Evolutionary conservation across 768 basidiomycete species (phyloP), one percentile per base, ranked within the genome.

Genomic region (Pilatotrama ljubarskyi): DNA sequence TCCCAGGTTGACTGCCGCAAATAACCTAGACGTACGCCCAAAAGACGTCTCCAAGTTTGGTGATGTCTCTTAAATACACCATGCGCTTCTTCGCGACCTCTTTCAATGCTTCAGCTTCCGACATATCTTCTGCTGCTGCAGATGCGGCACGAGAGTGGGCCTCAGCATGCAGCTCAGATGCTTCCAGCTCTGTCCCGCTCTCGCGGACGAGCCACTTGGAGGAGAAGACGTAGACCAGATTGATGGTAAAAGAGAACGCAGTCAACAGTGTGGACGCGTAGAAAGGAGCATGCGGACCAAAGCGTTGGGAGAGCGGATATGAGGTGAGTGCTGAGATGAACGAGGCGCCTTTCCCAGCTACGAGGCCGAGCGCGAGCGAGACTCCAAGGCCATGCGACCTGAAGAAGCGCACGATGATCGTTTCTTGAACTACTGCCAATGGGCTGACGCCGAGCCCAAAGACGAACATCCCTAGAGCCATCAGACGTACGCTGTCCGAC

Each of bases 321-420:
- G 87, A 85, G 5, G 88, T 86, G 38, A 86, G 80, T 3, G 90
- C 89, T 22, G 90, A 83, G 35, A 91, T 61, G 69, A 93, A 94
- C 5, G 88, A 88, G 0, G 89, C 82, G 10, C 80, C 84, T 71
- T 93, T 94, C 36, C 92, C 92, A 3, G 84, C 87, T 22, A 94
- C 80, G 15, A 94, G 85, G 20, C 91, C 92, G n/a, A 93, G 78
- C 0, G 90, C 90, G 75, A 94, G 83, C 1, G 88, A 88, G 8
- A 87, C 76, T 1, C 88, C 91, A 0, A 93, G 77, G 1, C 88
- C 88, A 69, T 86, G 88, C 0, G 85, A 82, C 62, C 82, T 83
- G 77, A 91, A 93, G 75, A 90, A 90, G 24, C 87, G 86, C 42
- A 91, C 87, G 51, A 93, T 90, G 63, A 92, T 91, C 6, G 87